Evolutionary conservation across 2,329 filamentous ascomycete species (phyloP).

Genomic region (Xylaria sp.): DNA sequence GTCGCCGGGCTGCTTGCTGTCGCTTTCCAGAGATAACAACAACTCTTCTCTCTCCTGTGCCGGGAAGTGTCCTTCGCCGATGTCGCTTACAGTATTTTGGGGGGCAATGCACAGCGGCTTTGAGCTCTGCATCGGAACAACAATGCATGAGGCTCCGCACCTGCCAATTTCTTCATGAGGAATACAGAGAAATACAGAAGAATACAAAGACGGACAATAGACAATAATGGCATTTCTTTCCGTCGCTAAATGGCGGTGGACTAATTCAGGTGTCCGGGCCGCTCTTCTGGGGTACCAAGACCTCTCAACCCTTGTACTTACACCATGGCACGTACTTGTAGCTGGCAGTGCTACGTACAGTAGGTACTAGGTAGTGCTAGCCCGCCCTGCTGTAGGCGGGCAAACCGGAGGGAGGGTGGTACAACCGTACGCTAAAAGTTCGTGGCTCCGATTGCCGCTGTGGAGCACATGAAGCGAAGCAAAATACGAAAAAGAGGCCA

Average conservation of each 20-base stretch:
- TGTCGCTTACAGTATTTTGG: slow-evolving; percentile 7
- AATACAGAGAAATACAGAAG: no score
- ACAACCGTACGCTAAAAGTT: neutral
- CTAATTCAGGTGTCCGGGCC: neutral
- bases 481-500: no score
- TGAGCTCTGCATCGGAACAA: neutral
- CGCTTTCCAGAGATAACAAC: slow-evolving; percentile 4
- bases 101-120: neutral
- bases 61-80: slow-evolving; percentile 7
- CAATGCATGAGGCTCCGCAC: neutral
- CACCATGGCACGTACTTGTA: no score
- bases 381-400: no score
- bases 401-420: no score
- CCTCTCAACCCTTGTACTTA: neutral
- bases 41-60: no score
- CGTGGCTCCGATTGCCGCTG: slow-evolving; percentile 25
- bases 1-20: no score
- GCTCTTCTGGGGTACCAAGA: slow-evolving; percentile 9
- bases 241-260: no score
- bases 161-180: no score
- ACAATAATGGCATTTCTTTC: no score
- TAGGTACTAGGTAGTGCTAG: neutral
- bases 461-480: no score
- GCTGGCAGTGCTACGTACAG: neutral
- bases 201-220: no score